Base-by-base conservation (phyloP, 257 asterid species). In the Agastache rugosa region DNA sequence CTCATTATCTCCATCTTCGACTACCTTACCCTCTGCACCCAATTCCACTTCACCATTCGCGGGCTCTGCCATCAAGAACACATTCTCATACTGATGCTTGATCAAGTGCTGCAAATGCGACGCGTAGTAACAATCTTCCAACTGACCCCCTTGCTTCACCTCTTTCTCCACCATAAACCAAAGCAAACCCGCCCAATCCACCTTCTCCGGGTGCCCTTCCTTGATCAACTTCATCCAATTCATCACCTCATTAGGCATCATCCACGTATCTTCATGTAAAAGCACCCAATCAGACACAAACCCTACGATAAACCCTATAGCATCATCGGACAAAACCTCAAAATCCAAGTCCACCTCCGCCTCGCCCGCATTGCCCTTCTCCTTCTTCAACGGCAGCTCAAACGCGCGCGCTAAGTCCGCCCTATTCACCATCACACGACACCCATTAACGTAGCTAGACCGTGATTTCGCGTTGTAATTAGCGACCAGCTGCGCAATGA, bases 161-260 rank as follows among this genome's bases (percentile, higher is more conserved):
- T 93, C 98, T 77, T 88, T 88, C 83, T 91, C 97, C 78, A 91
- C 92, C 98, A 93, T 93, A 47, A 87, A 86, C 97, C 97, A 91
- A 61, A 91, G 64, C 80, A 91, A 64, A 37, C 88, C 87, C 8
- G 94, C 93, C 96, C 97, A 93, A 81, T 93, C 98, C 66, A 93
- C 96, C 84, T 86, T 93, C 82, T 91, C 98, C 0, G 89, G 96
- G 60, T 83, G 90, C 19, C 96, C 94, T 5, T 87, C 96, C 75
- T 85, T 88, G 35, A 93, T 89, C 41, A 83, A 19, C 70, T 82
- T 83, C 42, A 83, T 75, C 93, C 89, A 91, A 53, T 85, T 84
- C 72, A 62, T 35, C 59, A 93, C 95, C 79, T 90, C 95, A 19
- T 59, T 67, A 0, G 97, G 97, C 87, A 83, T 88, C 81, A 87